Evolutionary conservation across 2,329 filamentous ascomycete species (phyloP).

Genomic region (Alternaria burnsii): DNA sequence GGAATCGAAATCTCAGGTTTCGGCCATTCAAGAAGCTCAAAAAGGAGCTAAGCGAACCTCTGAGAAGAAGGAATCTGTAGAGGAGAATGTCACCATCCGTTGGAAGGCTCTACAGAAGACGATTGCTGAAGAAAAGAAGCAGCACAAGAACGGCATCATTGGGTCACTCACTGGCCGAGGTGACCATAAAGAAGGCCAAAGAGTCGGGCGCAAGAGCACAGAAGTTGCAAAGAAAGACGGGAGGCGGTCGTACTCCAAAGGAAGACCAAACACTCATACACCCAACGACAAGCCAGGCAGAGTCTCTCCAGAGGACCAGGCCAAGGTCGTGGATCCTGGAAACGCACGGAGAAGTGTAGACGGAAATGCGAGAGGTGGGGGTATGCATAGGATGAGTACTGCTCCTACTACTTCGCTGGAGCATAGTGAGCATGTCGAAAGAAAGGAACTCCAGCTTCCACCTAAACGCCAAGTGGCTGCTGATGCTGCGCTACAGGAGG

Average conservation of each 20-base stretch:
- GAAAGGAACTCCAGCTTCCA: constrained; percentile 10
- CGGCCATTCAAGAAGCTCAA: constrained; percentile 16
- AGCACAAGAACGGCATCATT: constrained; percentile 33
- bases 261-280: constrained; percentile 18
- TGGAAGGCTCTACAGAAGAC: constrained; percentile 38
- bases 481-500: constrained; percentile 8
- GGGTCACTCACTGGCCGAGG: constrained; percentile 36
- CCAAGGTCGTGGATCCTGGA: constrained; percentile 20
- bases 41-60: constrained; percentile 10
- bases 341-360: constrained; percentile 25
- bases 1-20: constrained; percentile 16
- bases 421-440: constrained; percentile 4
- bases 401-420: constrained; percentile 25
- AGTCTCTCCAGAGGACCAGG: neutral
- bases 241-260: constrained; percentile 10
- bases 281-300: constrained; percentile 20
- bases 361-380: constrained; percentile 5
- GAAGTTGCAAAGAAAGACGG: constrained; percentile 16
- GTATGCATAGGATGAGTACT: constrained; percentile 29
- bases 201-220: constrained; percentile 38
- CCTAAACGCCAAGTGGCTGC: neutral
- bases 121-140: constrained; percentile 38
- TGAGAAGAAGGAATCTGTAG: constrained; percentile 44
- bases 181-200: constrained; percentile 39
- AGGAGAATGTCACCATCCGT: constrained; percentile 27